A percentile compares a stretch with the other conserved stretches of the same genome.
Conservation (phyloP, 106 monocot genomes). For the Allium cepa region DNA sequence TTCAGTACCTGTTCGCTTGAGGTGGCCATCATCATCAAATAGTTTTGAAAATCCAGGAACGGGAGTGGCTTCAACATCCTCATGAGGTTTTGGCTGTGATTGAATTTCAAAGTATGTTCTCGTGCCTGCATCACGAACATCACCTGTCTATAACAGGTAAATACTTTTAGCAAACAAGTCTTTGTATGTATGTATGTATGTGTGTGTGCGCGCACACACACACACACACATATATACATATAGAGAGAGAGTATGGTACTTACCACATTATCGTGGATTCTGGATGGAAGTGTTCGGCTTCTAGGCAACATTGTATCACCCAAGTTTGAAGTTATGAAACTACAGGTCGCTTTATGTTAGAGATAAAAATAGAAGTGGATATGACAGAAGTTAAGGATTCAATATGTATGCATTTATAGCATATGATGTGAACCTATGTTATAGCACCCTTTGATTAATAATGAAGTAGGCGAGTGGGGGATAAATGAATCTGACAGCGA, state of each 20-base stretch:
- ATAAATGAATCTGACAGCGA: no score
- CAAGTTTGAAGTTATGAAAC: background rate
- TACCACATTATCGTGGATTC: slow-evolving; percentile 46
- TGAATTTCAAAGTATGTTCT: slow-evolving; percentile 38
- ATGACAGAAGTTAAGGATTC: no score
- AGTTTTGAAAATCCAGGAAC: slow-evolving; percentile 22
- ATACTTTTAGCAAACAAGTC: background rate
- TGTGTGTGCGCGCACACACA: no score
- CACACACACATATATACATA: no score
- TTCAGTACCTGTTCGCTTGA: slow-evolving; percentile 28
- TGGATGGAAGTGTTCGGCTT: slow-evolving; percentile 51
- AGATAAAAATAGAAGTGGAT: no score
- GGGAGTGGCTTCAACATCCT: slow-evolving; percentile 20
- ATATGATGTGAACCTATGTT: no score
- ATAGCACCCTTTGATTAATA: no score
- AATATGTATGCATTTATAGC: no score
- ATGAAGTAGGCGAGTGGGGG: no score
- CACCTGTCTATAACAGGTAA: slow-evolving; percentile 8
- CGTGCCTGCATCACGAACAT: slow-evolving; percentile 16
- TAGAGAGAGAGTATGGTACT: background rate
- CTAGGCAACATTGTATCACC: slow-evolving; percentile 30
- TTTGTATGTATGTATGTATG: no score
- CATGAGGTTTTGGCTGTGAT: slow-evolving; percentile 15
- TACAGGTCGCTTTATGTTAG: no score
- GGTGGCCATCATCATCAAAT: slow-evolving; percentile 43